These are phyloP conservation scores for Tubosaeta sp. DNA, from an alignment of 768 basidiomycete species.

Conservation along the genomic window DNA sequence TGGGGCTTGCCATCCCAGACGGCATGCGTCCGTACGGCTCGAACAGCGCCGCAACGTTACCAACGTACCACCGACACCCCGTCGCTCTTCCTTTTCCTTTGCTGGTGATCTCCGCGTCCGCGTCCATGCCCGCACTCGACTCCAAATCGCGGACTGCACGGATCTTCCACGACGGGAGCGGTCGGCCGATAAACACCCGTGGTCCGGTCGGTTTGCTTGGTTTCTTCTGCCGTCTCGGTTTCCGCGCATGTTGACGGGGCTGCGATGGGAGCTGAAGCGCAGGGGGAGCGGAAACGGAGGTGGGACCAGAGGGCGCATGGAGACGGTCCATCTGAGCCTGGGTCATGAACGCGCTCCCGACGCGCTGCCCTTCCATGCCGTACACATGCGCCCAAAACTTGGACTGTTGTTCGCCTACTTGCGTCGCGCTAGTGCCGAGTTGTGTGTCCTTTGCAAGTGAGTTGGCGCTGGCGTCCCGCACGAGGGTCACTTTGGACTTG, in stretches of 20 bases:
- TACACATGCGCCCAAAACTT: conserved; percentile 35
- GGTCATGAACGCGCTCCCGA: conserved; percentile 26
- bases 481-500: conserved; percentile 21
- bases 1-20: not conserved
- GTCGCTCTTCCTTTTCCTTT: not conserved
- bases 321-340: conserved; percentile 6
- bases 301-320: not conserved
- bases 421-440: not conserved
- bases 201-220: conserved; percentile 3
- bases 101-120: not conserved
- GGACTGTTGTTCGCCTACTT: not conserved
- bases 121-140: conserved; percentile 6
- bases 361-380: conserved; percentile 24
- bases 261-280: not conserved
- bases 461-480: conserved; percentile 13
- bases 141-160: conserved; percentile 21
- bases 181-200: conserved; percentile 24
- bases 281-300: not conserved
- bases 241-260: not conserved
- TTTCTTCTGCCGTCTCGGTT: not conserved
- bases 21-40: conserved; percentile 23
- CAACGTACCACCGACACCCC: conserved; percentile 19
- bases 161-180: conserved; percentile 22
- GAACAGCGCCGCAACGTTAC: conserved; percentile 11
- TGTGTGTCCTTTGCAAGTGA: not conserved